Evolutionary conservation across 2,329 filamentous ascomycete genomes (phyloP), one percentile per base, ranked within the genome.

Genomic region (Paecilomyces fulvus): DNA sequence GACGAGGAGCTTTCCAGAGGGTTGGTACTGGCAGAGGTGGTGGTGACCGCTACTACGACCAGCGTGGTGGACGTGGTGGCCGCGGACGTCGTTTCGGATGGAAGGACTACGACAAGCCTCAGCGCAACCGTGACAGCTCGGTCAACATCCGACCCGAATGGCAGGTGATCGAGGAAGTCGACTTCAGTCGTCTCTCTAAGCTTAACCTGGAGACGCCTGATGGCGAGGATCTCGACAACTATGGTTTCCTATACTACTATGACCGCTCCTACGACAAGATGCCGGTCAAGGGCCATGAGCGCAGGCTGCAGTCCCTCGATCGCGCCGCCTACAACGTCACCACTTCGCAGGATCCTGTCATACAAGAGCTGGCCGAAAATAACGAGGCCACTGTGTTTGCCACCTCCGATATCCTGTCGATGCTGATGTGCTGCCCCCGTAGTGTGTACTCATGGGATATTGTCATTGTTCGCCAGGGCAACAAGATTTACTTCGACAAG

Each of bases 401-500:
- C 61, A 96, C 94, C 49, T 92, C 96, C 75, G 96, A 88, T 77
- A 92, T 99, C 67, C 84, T 99, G 58, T 97, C 92, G 63, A 97
- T 96, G 91, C 87, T 99, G 67, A 99, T 99, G 94, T 99, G 94
- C 77, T 86, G 94, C 53, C 89, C 94, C 58, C 90, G 95, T 68
- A 96, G 90, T 57, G 90, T 99, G 61, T 97, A 97, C 80, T 92
- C 92, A 49, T 99, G 94, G 94, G 94, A 99, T 75, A 87, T 99
- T 67, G 88, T 99, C 71, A 95, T 99, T 69, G 81, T 90, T 61
- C 87, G 89, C 74, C 90, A 95, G 74, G 90, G 89, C 74, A 89
- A 92, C 84, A 96, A 96, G 84, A 86, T 99, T 75, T 99, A 91
- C 85, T 86, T 99, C 63, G 94, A 99, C 83, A 99, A 99, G 86